Evolutionary conservation across 23 red algal species (phyloP), one percentile per base, ranked within the genome.

Genomic region (Gracilaria caudata): DNA sequence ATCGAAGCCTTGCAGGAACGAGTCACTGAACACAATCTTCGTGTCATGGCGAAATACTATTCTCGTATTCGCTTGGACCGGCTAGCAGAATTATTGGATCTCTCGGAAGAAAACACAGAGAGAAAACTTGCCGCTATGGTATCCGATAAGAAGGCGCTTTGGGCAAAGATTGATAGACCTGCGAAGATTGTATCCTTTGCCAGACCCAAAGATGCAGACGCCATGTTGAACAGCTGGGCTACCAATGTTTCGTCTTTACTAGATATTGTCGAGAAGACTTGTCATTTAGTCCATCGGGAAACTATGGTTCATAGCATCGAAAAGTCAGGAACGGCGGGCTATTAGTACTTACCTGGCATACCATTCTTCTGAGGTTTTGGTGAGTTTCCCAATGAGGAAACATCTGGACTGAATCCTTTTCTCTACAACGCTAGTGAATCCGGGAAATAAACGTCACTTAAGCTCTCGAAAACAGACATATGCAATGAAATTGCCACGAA

Each of bases 1-100:
- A 54, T 72, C 28, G 60, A 33, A 39, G 71, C 77, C 17, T 72
- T 99, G 56, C 88, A 94, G 54, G 73, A 88, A 57, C 91, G 97
- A 36, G 87, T 94, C 1, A 95, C 89, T 24, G 97, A 99, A 81
- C 97, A 99, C 70, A 99, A 99, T 56, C 86, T 99, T 19, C 97
- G 97, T n/a, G 97, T 99, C 41, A 75, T 89, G 57, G 79, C 87
- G 10, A 71, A 82, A 26, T 95, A 99, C 60, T 99, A 99, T 73
- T 79, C 92, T 33, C 87, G 92, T 41, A 90, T 99, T 28, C 86
- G 74, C 23, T 35, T 99, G 65, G 10, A 65, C 7, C 47, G 92
- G 43, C 90, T 99, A 39, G 97, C 93, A 14, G 88, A 78, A 24
- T 64, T 99, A 5, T 43, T 99, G 40, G 94, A 95, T 83, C 51